Conservation (phyloP, 257 asterid species). For the Solanum piurae region DNA sequence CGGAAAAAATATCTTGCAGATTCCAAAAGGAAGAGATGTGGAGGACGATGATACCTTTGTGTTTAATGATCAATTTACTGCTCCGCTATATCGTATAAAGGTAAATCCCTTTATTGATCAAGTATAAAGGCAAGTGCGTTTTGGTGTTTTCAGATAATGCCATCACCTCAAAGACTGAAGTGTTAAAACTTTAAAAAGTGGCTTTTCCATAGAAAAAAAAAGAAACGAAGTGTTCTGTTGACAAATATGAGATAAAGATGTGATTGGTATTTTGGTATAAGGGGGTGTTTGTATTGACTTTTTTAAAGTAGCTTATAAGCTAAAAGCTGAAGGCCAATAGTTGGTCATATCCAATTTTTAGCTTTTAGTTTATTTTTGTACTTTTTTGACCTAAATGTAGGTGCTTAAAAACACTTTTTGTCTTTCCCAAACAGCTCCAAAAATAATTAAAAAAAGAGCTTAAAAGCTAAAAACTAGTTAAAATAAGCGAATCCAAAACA, state of each 20-base stretch:
- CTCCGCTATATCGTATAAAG: constrained; percentile 79
- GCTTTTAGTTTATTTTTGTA: neutral
- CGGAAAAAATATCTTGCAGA: neutral
- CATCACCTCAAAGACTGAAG: neutral
- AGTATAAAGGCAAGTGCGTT: neutral
- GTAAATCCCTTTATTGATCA: constrained; percentile 7
- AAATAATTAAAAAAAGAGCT: neutral
- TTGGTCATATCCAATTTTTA: neutral
- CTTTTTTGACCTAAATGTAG: neutral
- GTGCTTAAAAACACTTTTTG: neutral
- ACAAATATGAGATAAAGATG: neutral
- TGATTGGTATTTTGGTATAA: neutral
- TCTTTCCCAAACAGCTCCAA: neutral
- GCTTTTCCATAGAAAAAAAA: neutral
- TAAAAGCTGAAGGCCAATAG: neutral
- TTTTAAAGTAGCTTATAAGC: neutral
- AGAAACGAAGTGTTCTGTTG: neutral
- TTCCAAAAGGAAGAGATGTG: constrained; percentile 36
- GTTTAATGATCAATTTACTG: constrained; percentile 73
- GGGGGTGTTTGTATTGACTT: neutral
- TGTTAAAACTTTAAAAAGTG: neutral
- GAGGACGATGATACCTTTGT: constrained; percentile 60
- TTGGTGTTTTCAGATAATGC: neutral
- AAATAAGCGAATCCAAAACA: neutral
- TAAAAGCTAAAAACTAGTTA: neutral